Evolutionary conservation across 805 yeast species (phyloP).

Genomic region (Debaryomyces hansenii): DNA sequence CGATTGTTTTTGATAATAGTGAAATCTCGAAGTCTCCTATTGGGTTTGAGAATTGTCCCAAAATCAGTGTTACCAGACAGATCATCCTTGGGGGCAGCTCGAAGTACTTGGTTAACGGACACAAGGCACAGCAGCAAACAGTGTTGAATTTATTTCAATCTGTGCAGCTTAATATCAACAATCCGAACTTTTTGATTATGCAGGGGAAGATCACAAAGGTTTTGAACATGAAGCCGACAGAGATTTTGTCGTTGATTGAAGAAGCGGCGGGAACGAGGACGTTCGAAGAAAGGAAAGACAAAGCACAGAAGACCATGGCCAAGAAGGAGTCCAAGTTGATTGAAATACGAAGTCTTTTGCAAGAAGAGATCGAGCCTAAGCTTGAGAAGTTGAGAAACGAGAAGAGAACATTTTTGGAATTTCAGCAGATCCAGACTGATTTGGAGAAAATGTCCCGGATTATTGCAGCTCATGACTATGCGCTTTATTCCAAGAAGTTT

Average conservation of each 20-base stretch:
- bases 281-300: slow-evolving; percentile 90
- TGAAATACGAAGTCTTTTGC: slow-evolving; percentile 69
- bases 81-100: slow-evolving; percentile 88
- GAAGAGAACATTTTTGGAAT: slow-evolving; percentile 80
- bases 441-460: slow-evolving; percentile 72
- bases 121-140: slow-evolving; percentile 91
- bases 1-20: slow-evolving; percentile 88
- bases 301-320: slow-evolving; percentile 87
- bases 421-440: slow-evolving; percentile 79
- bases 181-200: slow-evolving; percentile 96
- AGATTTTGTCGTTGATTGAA: slow-evolving; percentile 85
- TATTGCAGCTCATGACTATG: slow-evolving; percentile 76
- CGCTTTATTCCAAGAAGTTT: slow-evolving; percentile 39
- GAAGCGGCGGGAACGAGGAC: slow-evolving; percentile 98
- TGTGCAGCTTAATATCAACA: slow-evolving; percentile 92
- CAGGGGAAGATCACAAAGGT: slow-evolving; percentile 98
- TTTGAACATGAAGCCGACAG: slow-evolving; percentile 91
- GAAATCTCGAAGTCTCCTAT: slow-evolving; percentile 80
- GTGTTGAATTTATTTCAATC: slow-evolving; percentile 89
- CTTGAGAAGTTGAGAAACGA: slow-evolving; percentile 77
- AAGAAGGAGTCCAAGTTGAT: slow-evolving; percentile 84
- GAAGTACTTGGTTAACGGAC: slow-evolving; percentile 92
- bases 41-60: slow-evolving; percentile 74
- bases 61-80: slow-evolving; percentile 90
- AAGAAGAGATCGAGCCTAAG: slow-evolving; percentile 92